Percentiles rank a stretch among this genome's conserved stretches.
Conservation (phyloP, 768 basidiomycete species). For the Lentinula guzmanii region DNA sequence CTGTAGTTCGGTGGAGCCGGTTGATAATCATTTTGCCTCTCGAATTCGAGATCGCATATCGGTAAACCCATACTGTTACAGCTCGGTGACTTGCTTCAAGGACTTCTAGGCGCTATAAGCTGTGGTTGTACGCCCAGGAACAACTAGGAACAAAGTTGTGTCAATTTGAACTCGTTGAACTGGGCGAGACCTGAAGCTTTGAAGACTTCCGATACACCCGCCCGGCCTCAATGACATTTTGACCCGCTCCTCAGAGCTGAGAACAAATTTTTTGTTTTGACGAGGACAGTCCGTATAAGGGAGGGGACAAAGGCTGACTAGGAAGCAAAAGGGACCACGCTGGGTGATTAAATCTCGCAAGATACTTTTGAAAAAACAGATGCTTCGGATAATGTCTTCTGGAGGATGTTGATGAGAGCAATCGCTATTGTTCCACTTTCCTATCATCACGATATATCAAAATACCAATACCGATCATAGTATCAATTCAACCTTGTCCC, state of each 20-base stretch:
- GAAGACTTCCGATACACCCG: neutral
- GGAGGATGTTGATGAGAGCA: too few species aligned
- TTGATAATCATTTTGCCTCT: neutral
- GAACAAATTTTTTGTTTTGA: too few species aligned
- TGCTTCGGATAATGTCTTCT: too few species aligned
- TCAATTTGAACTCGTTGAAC: neutral
- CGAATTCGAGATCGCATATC: neutral
- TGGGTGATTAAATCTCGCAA: too few species aligned
- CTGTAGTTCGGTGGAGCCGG: neutral
- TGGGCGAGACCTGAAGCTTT: neutral
- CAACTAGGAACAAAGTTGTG: neutral
- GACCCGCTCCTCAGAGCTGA: neutral
- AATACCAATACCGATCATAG: neutral
- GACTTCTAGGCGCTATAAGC: neutral
- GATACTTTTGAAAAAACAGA: too few species aligned
- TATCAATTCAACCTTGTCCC: neutral
- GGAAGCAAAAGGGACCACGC: too few species aligned
- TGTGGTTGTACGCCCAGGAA: neutral
- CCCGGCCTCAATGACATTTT: neutral
- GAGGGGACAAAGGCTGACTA: too few species aligned
- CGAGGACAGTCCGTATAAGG: too few species aligned
- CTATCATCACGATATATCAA: too few species aligned
- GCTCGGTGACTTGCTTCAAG: neutral
- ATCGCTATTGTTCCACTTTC: too few species aligned
- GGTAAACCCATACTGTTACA: neutral